phyloP scores from a whole-genome alignment of 192 early-diverging fungal genomes.

The Coemansia sp. region DNA sequence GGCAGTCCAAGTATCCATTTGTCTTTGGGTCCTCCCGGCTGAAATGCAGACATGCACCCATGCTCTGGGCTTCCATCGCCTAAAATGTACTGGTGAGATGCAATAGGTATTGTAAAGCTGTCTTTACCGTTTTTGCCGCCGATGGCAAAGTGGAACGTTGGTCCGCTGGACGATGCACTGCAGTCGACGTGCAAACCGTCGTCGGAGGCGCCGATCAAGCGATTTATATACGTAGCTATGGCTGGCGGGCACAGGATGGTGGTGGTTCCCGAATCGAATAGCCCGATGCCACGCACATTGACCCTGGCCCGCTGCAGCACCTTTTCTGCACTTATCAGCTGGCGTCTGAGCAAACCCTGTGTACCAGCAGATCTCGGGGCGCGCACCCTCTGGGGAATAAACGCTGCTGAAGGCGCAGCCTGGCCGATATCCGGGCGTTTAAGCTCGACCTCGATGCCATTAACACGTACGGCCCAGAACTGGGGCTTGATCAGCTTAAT shows the following conservation, averaged over 20 bases:
- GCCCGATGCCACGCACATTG: conserved; percentile 14
- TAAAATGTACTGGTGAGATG: conserved; percentile 40
- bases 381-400: background rate
- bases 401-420: background rate
- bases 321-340: background rate
- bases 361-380: background rate
- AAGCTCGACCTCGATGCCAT: conserved; percentile 18
- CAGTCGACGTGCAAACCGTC: conserved; percentile 45
- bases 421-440: background rate
- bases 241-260: conserved; percentile 37
- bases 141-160: conserved; percentile 31
- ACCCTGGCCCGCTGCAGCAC: conserved; percentile 11
- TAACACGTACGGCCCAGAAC: conserved; percentile 44
- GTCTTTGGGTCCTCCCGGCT: conserved; percentile 37
- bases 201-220: conserved; percentile 40
- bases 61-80: conserved; percentile 34
- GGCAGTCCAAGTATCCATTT: conserved; percentile 51
- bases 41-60: conserved; percentile 53
- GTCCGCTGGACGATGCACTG: conserved; percentile 28
- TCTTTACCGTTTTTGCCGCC: background rate
- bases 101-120: conserved; percentile 14
- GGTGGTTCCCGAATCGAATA: conserved; percentile 48
- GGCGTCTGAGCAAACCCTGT: background rate
- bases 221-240: conserved; percentile 40
- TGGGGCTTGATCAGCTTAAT: conserved; percentile 36